These are phyloP conservation scores for Aspergillus intermedius DNA, from an alignment of 2,329 filamentous ascomycete species.

Conservation along the genomic window DNA sequence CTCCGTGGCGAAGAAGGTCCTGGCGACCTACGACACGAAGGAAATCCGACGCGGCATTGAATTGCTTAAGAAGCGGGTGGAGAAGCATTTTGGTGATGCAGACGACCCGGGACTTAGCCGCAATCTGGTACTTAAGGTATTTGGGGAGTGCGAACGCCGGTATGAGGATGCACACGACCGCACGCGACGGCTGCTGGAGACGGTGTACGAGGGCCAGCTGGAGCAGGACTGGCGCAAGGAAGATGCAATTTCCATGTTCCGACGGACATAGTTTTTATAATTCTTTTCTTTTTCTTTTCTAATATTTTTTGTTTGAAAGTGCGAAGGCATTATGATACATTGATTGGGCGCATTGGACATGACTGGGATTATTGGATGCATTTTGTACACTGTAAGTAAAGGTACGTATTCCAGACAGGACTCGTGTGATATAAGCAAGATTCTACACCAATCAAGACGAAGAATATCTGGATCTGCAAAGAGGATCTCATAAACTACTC, in stretches of 20 bases:
- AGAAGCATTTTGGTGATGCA: slow-evolving; percentile 93
- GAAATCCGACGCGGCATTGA: slow-evolving; percentile 89
- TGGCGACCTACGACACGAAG: slow-evolving; percentile 71
- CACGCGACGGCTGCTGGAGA: slow-evolving; percentile 37
- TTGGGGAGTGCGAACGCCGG: slow-evolving; percentile 53
- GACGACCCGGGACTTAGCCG: slow-evolving; percentile 64
- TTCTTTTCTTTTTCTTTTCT: slow-evolving; percentile 1
- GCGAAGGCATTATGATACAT: too few species aligned
- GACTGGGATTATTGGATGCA: slow-evolving; percentile 5
- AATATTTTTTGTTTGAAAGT: slow-evolving; percentile 1
- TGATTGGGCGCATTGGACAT: neutral
- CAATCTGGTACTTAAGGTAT: slow-evolving; percentile 53
- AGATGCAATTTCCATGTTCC: slow-evolving; percentile 38
- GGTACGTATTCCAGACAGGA: neutral
- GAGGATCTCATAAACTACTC: neutral
- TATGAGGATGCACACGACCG: slow-evolving; percentile 52
- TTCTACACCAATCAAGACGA: too few species aligned
- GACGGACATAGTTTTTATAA: slow-evolving; percentile 21
- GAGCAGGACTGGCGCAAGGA: slow-evolving; percentile 45
- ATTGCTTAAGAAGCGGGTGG: slow-evolving; percentile 78
- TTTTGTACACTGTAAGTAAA: neutral
- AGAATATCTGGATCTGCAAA: neutral
- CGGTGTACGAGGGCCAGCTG: slow-evolving; percentile 41
- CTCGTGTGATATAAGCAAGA: too few species aligned
- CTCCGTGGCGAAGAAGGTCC: slow-evolving; percentile 75